These are phyloP conservation scores for Starmerella tilneyi DNA, from an alignment of 805 yeast species.

Conservation along the genomic window DNA sequence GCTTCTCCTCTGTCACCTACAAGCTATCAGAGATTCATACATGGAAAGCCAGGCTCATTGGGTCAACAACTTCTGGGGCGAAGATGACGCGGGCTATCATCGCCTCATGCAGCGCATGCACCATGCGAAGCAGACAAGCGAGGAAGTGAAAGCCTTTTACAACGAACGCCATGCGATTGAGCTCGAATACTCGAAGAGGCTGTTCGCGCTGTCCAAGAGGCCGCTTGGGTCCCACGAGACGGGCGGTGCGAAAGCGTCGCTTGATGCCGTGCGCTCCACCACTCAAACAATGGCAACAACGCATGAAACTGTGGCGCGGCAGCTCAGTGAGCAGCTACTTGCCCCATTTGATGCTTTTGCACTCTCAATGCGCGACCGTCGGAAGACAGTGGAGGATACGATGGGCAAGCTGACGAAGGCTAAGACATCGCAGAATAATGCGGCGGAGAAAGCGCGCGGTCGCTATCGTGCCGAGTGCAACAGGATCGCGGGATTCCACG, in stretches of 20 bases:
- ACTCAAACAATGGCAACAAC: slow-evolving; percentile 49
- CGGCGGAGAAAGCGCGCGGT: slow-evolving; percentile 32
- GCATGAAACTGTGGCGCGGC: slow-evolving; percentile 44
- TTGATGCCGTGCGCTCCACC: slow-evolving; percentile 50
- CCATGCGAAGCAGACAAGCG: slow-evolving; percentile 49
- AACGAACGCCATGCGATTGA: slow-evolving; percentile 52
- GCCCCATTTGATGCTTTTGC: slow-evolving; percentile 47
- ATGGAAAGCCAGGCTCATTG: slow-evolving; percentile 22
- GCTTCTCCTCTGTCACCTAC: too few relatives aligned
- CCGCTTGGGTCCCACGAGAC: slow-evolving; percentile 47
- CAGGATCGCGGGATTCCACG: slow-evolving; percentile 47
- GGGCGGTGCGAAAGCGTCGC: slow-evolving; percentile 49
- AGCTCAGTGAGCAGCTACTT: slow-evolving; percentile 42
- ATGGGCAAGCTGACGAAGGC: slow-evolving; percentile 46
- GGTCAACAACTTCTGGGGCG: slow-evolving; percentile 41
- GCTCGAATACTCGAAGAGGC: slow-evolving; percentile 54
- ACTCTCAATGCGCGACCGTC: slow-evolving; percentile 42
- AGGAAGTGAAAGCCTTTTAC: slow-evolving; percentile 41
- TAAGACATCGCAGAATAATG: slow-evolving; percentile 32
- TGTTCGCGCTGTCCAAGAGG: slow-evolving; percentile 43
- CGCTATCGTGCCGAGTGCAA: slow-evolving; percentile 50
- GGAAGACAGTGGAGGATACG: slow-evolving; percentile 47
- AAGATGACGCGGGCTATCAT: slow-evolving; percentile 50
- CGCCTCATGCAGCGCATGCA: slow-evolving; percentile 48
- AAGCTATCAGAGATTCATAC: too few relatives aligned